Base-by-base conservation (phyloP, 495 filamentous ascomycete genomes). In the Chaetomium tenue region DNA sequence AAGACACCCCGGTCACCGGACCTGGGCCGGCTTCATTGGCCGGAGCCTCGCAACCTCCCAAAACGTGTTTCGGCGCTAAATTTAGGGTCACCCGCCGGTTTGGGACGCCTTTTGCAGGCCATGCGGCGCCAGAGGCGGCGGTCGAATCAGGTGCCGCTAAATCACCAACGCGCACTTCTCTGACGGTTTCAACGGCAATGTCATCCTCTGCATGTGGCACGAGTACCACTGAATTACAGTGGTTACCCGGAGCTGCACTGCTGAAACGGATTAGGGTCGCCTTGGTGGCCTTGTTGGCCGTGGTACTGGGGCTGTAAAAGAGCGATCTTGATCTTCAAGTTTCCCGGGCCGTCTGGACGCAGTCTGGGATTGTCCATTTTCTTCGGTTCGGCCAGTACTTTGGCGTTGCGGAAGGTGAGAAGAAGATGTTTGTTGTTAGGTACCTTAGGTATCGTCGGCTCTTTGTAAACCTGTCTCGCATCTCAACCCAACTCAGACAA, bases 41-140 rank as follows among this genome's bases (percentile, higher is more conserved):
- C 61, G 37, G 20, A 18, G 40, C 20, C 33, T 44, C 60, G 60
- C 60, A 55, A 23, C 52, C 40, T 22, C 37, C 51, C 37, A 62
- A 54, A 46, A 63, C 37, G n/a, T 28, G 63, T 65, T 65, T 65
- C 63, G 63, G 56, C 47, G 57, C 57, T 65, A 65, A 65, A 60
- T 54, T 65, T 65, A 55, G 63, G 55, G 63, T 60, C 63, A 65
- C 48, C 63, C 63, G 63, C 56, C 50, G 8, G 56, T 60, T 60
- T 40, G 63, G 63, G 48, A 60, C 57, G 55, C 47, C 54, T 13
- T 42, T 37, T 22, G 25, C 2, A 50, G 63, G 48, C 63, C 54
- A 59, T 65, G 63, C 50, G 63, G 63, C 63, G 57, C 57, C 16
- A n/a, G 39, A 44, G 40, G 37, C 15, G 11, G 15, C 48, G 18